phyloP scores from a whole-genome alignment of 495 filamentous ascomycete genomes.

The Tetracladium setigerum region DNA sequence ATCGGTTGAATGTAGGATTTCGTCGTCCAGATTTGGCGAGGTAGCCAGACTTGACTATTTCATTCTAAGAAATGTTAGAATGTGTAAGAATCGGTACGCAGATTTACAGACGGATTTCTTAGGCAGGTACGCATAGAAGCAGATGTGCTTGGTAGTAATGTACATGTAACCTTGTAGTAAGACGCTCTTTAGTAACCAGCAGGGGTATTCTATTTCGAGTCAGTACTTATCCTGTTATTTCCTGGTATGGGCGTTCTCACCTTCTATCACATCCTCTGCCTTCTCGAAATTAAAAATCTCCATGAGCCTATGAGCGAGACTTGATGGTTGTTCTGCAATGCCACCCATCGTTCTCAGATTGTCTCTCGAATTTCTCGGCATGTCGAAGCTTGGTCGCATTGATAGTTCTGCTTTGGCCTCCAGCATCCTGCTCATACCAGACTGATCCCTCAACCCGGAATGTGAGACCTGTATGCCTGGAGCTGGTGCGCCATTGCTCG shows the following conservation, averaged over 20 bases:
- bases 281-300: conserved; percentile 84
- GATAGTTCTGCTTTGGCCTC: conserved; percentile 67
- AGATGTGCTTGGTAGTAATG: conserved; percentile 87
- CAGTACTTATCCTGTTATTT: not conserved
- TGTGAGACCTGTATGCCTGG: conserved; percentile 4
- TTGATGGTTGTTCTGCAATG: conserved; percentile 31
- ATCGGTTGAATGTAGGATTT: conserved; percentile 84
- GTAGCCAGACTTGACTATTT: conserved; percentile 79
- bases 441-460: conserved; percentile 36
- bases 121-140: conserved; percentile 94
- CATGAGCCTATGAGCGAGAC: conserved; percentile 62
- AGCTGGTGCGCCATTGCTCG: not conserved
- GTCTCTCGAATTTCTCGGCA: conserved; percentile 32
- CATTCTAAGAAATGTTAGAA: conserved; percentile 45
- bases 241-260: conserved; percentile 30
- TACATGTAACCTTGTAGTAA: conserved; percentile 95
- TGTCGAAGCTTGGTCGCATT: conserved; percentile 43
- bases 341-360: conserved; percentile 23
- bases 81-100: not conserved
- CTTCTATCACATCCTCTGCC: conserved; percentile 77
- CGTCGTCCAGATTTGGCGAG: conserved; percentile 83
- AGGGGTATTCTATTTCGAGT: conserved; percentile 69
- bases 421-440: conserved; percentile 74
- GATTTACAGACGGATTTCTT: conserved; percentile 64
- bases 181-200: conserved; percentile 88